Base-by-base conservation (phyloP, 257 asterid genomes). In the Ophiorrhiza pumila region DNA sequence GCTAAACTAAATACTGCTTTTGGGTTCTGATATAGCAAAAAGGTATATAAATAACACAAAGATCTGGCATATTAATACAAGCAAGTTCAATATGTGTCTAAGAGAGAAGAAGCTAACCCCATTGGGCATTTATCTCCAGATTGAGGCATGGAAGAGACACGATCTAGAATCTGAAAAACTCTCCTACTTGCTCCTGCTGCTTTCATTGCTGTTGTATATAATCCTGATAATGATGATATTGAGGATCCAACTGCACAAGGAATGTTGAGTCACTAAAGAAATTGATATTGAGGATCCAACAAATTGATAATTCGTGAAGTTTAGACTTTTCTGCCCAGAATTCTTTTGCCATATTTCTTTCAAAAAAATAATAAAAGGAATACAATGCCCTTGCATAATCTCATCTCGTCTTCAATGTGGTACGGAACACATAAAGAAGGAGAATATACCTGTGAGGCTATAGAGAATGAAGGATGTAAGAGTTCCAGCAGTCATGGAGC, bases 101-200 rank as follows among this genome's bases (percentile, higher is more conserved):
- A 46, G 34, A 60, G 41, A 45, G 18, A 42, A 37, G 68, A 34
- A 20, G 81, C 90, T 85, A 57, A 92, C 98, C 93, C 96, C 67
- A 83, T 55, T 4, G 98, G 96, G 67, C 93, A 82, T 77, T 80
- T 87, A 70, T 85, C 77, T 78, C 96, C 96, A 31, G 96, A 67
- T 79, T 80, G 77, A 50, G 91, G 88, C 91, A 91, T 88, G 82
- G 88, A 56, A 25, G 96, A 88, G 72, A 71, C 85, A 45, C 93
- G 92, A 72, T 91, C 97, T 53, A 91, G 69, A 73, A 91, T 85
- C 81, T 89, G 96, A 78, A 89, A 89, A 82, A 91, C 97, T 71
- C 97, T 79, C 83, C 95, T 87, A 80, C 96, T 91, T 50, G 97
- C 96, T 77, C 97, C 96, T 61, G 97, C 97, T 64, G 97, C 96